These are phyloP conservation scores for Shiraia bambusicola DNA, from an alignment of 2,329 filamentous ascomycete genomes.

Conservation along the genomic window DNA sequence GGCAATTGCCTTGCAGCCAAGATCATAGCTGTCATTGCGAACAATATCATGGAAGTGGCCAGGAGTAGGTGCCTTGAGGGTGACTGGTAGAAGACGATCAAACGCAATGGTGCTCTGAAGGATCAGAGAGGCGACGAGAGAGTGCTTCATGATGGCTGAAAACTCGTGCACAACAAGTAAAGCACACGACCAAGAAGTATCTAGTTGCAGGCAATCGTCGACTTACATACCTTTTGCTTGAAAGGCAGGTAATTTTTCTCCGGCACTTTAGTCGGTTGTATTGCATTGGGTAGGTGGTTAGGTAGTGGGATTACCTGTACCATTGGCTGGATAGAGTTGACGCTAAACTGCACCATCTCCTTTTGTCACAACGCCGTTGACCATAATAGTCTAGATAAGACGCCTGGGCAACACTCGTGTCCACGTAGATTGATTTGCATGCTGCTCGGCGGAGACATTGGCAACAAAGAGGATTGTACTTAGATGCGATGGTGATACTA, in stretches of 20 bases:
- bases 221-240: neutral
- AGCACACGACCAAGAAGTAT: neutral
- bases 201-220: neutral
- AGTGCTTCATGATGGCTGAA: conserved; percentile 34
- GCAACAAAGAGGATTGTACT: too few relatives aligned
- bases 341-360: conserved; percentile 7
- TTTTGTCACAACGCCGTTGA: conserved; percentile 3
- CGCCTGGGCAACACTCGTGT: too few relatives aligned
- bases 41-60: conserved; percentile 37
- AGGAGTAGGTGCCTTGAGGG: conserved; percentile 34
- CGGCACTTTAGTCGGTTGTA: neutral
- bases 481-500: too few relatives aligned
- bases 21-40: conserved; percentile 39
- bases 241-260: conserved; percentile 5
- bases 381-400: conserved; percentile 1
- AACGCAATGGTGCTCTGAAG: conserved; percentile 32
- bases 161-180: conserved; percentile 1
- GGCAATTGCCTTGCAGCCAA: conserved; percentile 38
- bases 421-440: too few relatives aligned
- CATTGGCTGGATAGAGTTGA: conserved; percentile 2
- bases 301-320: neutral
- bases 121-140: conserved; percentile 30
- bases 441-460: too few relatives aligned
- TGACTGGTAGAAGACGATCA: conserved; percentile 31
- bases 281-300: conserved; percentile 1